Evolutionary conservation across 495 filamentous ascomycete genomes (phyloP).

Genomic region (Hypoxylon cercidicola): DNA sequence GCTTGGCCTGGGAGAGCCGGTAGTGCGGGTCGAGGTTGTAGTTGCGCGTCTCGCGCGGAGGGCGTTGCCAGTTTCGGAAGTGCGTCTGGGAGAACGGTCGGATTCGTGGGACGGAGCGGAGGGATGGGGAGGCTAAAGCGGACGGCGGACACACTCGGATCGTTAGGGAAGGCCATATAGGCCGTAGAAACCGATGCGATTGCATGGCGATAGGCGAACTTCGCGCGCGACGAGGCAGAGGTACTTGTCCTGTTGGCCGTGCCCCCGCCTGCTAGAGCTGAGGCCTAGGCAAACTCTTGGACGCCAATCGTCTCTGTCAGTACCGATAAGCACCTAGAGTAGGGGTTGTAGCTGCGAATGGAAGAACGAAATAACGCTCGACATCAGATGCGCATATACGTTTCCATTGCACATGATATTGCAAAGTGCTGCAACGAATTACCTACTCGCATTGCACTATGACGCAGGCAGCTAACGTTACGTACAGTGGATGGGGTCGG

Average conservation of each 20-base stretch:
- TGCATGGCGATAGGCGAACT: constrained; percentile 21
- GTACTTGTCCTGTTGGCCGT: background rate
- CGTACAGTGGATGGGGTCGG: background rate
- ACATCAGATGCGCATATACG: no score
- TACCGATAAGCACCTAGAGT: no score
- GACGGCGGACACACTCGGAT: constrained; percentile 1
- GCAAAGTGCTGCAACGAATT: no score
- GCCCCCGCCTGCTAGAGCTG: no score
- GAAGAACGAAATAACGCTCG: no score
- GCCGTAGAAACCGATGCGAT: constrained; percentile 22
- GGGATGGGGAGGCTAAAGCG: background rate
- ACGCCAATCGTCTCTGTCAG: no score
- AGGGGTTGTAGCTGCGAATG: no score
- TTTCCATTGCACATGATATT: no score
- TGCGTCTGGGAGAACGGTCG: constrained; percentile 42
- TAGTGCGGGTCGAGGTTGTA: constrained; percentile 37
- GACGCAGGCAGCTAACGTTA: background rate
- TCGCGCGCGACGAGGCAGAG: background rate
- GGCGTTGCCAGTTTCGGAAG: constrained; percentile 36
- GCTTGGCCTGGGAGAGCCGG: constrained; percentile 48
- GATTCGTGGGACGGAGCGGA: constrained; percentile 9
- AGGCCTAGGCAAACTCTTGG: no score
- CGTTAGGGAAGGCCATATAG: constrained; percentile 15
- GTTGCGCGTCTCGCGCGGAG: constrained; percentile 33
- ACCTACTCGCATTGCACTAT: background rate